These are phyloP conservation scores for Phycomyces blakesleeanus DNA, from an alignment of 192 early-diverging fungal species.

Conservation along the genomic window DNA sequence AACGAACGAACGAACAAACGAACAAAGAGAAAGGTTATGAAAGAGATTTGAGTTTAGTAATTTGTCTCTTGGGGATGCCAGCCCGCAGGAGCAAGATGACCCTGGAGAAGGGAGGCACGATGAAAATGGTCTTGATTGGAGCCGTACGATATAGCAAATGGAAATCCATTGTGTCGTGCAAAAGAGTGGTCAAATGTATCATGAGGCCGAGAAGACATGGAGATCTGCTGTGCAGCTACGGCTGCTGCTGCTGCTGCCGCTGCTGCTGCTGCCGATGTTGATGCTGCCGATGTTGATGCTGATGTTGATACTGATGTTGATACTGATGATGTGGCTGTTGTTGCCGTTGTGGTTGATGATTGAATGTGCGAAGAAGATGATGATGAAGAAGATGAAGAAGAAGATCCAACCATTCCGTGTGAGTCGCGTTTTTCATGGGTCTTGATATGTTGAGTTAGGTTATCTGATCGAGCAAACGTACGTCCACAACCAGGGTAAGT, in stretches of 20 bases:
- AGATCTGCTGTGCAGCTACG: not conserved
- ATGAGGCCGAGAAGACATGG: not conserved
- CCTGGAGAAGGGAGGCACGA: not conserved
- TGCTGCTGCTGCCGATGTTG: not conserved
- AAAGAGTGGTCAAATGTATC: not conserved
- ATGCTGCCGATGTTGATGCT: too few relatives aligned
- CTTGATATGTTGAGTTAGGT: slow-evolving; percentile 57
- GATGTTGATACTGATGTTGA: too few relatives aligned
- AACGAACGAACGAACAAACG: too few relatives aligned
- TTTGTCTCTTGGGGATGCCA: not conserved
- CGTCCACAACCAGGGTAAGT: slow-evolving; percentile 48
- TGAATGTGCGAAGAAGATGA: not conserved
- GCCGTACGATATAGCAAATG: not conserved
- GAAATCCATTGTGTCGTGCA: not conserved
- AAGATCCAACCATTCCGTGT: not conserved
- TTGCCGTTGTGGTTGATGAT: too few relatives aligned
- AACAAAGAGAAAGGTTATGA: too few relatives aligned
- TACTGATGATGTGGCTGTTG: not conserved
- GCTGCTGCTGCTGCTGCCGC: not conserved
- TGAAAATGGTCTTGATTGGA: slow-evolving; percentile 3
- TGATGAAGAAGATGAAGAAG: not conserved
- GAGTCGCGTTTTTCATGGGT: slow-evolving; percentile 36
- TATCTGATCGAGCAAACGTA: slow-evolving; percentile 59
- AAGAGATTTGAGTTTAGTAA: not conserved
- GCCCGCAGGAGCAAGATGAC: slow-evolving; percentile 1